Evolutionary conservation across 2,329 filamentous ascomycete species (phyloP).

Genomic region (Penicillium sp.): DNA sequence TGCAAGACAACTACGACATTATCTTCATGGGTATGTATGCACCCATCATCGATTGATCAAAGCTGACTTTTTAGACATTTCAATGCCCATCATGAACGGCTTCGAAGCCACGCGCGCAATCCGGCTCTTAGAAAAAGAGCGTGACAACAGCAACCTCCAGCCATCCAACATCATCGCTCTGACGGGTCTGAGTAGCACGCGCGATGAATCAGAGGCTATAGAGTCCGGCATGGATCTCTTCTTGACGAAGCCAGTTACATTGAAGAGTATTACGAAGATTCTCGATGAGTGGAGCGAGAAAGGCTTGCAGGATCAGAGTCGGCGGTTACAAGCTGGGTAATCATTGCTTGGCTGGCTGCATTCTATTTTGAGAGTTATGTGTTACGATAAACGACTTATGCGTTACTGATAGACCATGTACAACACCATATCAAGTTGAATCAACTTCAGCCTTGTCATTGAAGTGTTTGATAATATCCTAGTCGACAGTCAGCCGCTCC

Average conservation of each 20-base stretch:
- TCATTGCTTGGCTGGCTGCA: no score
- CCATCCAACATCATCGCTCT: constrained; percentile 16
- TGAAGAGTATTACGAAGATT: constrained; percentile 38
- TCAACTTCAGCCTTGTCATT: no score
- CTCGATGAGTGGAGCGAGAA: constrained; percentile 28
- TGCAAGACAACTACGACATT: constrained; percentile 34
- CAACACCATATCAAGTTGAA: no score
- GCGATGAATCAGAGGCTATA: constrained; percentile 39
- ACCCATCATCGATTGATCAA: not conserved
- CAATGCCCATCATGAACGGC: constrained; percentile 39
- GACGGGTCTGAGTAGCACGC: constrained; percentile 38
- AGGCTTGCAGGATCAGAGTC: not conserved
- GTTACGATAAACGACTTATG: no score
- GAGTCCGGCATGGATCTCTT: constrained; percentile 41
- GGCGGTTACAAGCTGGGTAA: not conserved
- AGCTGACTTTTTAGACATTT: constrained; percentile 28
- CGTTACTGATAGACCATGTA: no score
- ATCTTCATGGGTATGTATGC: constrained; percentile 37
- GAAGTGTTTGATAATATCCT: no score
- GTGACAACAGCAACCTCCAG: not conserved
- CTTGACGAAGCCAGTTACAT: constrained; percentile 43
- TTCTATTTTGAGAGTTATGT: no score
- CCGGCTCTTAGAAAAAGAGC: constrained; percentile 26
- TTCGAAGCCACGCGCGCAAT: constrained; percentile 38
- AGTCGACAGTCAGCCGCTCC: no score